Percentiles rank a stretch among this genome's conserved stretches.
Evolutionary conservation across 2,329 filamentous ascomycete genomes (phyloP).

Genomic region (Aspergillus transmontanensis): DNA sequence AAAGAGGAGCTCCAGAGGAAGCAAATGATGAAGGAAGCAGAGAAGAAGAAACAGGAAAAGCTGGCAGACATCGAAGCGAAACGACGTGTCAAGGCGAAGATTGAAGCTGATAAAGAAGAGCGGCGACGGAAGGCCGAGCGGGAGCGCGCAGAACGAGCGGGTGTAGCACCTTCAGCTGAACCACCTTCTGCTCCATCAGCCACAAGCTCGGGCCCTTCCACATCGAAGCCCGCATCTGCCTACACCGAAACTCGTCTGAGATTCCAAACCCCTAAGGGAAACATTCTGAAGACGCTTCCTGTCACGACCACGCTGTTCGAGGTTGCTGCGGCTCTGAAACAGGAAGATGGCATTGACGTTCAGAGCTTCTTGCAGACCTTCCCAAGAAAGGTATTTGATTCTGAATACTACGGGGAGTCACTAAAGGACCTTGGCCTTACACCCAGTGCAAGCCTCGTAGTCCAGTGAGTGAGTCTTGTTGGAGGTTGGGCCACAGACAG

Average conservation of each 20-base stretch:
- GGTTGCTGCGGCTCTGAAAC: conserved; percentile 73
- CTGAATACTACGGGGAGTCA: conserved; percentile 83
- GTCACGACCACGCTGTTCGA: conserved; percentile 93
- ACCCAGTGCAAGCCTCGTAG: conserved; percentile 85
- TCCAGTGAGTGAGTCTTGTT: conserved; percentile 49
- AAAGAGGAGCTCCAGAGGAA: conserved; percentile 89
- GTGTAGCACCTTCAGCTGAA: conserved; percentile 58
- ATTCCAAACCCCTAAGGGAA: conserved; percentile 74
- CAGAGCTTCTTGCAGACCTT: conserved; percentile 83
- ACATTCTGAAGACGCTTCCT: conserved; percentile 82
- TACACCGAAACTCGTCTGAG: conserved; percentile 81
- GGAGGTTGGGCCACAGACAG: neutral
- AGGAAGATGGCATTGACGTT: conserved; percentile 71
- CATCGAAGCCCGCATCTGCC: conserved; percentile 66
- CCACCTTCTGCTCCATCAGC: conserved; percentile 47
- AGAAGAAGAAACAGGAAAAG: conserved; percentile 85
- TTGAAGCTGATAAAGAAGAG: conserved; percentile 91
- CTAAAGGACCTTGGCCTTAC: conserved; percentile 89
- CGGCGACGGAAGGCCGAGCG: conserved; percentile 81
- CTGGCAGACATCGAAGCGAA: conserved; percentile 81
- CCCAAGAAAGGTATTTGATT: conserved; percentile 76
- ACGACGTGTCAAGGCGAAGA: conserved; percentile 87
- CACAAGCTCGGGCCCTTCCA: conserved; percentile 50
- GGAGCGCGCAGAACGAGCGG: conserved; percentile 83
- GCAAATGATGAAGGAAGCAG: conserved; percentile 89